Evolutionary conservation across 345 rosid genomes (phyloP).

Genomic region (Eutrema yunnanense): DNA sequence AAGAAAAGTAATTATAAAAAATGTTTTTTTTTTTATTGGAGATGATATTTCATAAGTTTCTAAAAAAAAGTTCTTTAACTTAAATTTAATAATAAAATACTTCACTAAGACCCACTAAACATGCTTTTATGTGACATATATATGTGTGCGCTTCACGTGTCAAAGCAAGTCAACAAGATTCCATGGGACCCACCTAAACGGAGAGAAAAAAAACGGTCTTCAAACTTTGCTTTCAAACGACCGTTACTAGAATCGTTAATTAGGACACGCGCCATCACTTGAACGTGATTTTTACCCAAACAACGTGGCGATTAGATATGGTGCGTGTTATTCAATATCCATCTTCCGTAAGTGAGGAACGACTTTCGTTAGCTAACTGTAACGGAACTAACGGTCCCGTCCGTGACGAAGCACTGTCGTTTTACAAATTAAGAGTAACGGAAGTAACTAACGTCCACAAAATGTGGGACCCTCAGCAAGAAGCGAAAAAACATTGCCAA

Average conservation of each 20-base stretch:
- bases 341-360: background rate
- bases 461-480: background rate
- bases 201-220: background rate
- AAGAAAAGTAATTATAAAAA: too few species aligned
- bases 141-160: too few species aligned
- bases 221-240: constrained; percentile 3
- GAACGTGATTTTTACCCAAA: background rate
- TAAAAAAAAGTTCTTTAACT: too few species aligned
- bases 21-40: too few species aligned
- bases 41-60: too few species aligned
- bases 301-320: background rate
- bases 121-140: too few species aligned
- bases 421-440: background rate
- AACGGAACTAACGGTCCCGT: constrained; percentile 1
- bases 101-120: too few species aligned
- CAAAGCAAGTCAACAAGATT: constrained; percentile 18
- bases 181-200: constrained; percentile 14
- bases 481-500: background rate
- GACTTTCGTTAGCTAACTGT: background rate
- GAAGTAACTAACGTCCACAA: constrained; percentile 14
- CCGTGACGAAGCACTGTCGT: background rate
- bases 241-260: background rate
- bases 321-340: background rate
- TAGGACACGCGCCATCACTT: background rate
- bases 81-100: too few species aligned